Evolutionary conservation across 345 rosid species (phyloP).

Genomic region (Crucihimalaya himalaica): DNA sequence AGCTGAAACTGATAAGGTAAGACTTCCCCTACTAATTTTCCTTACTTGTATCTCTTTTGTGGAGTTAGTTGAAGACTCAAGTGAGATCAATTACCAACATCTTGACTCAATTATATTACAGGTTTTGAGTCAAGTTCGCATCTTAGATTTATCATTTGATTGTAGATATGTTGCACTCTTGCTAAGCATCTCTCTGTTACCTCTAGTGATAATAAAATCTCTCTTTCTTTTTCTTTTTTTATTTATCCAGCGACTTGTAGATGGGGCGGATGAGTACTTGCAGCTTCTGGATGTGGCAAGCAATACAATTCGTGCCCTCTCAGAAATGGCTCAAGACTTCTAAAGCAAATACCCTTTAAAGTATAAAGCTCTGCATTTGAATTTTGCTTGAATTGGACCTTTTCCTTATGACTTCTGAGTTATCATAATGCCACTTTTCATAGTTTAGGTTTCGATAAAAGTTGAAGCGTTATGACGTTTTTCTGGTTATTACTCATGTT

Average conservation of each 20-base stretch:
- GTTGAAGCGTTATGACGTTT: not conserved
- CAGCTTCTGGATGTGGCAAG: constrained; percentile 87
- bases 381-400: not conserved
- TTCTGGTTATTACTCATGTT: not conserved
- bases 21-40: not conserved
- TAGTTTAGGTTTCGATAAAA: not conserved
- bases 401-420: not conserved
- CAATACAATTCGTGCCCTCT: constrained; percentile 61
- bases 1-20: constrained; percentile 85
- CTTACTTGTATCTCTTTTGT: not conserved
- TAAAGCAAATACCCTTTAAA: not conserved
- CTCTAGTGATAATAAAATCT: not conserved
- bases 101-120: not conserved
- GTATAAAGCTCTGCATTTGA: constrained; percentile 10
- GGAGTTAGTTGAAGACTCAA: constrained; percentile 12
- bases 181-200: not conserved
- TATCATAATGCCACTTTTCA: constrained; percentile 1
- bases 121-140: not conserved
- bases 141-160: not conserved
- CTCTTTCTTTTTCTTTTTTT: not conserved
- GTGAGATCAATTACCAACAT: not conserved
- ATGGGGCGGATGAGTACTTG: constrained; percentile 95
- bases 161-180: constrained; percentile 1
- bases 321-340: constrained; percentile 75
- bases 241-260: constrained; percentile 76